Base-by-base conservation (phyloP, 2,329 filamentous ascomycete genomes). In the Kalaharituber pfeilii region DNA sequence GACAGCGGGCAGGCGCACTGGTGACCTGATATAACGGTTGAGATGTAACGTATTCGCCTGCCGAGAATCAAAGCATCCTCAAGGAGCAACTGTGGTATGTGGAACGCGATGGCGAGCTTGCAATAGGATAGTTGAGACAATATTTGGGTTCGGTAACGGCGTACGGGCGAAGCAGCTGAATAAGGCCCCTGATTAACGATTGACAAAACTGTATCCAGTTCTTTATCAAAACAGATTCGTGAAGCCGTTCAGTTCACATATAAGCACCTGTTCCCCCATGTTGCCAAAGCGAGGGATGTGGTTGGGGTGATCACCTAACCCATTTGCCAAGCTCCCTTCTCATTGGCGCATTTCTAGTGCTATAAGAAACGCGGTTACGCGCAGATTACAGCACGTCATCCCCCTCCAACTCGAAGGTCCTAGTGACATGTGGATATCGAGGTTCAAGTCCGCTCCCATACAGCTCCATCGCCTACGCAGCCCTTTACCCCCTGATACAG, bases 291-390 rank as follows among this genome's bases (percentile, higher is more conserved):
- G 42, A 47, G 42, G 42, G 42, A 47, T 47, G 15, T 22, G 11
- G 42, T 47, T 22, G 42, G n/a, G 42, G 42, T 25, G 42, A 20
- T 47, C 42, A 47, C 42, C 42, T 47, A 47, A 47, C 42, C 42
- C 42, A 47, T 47, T 25, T 25, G 42, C 42, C 42, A 47, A 47
- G 42, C 42, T 15, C 22, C 33, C 33, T 36, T 36, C 30, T 36
- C n/a, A 36, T 36, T 36, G 42, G 42, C 42, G 20, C 42, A 20
- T 11, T 1, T 9, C 11, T 9, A 20, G 42, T 20, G n/a, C n/a
- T 47, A 22, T 47, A 22, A 3, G 18, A 11, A 20, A 22, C 42
- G 42, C 42, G 42, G 13, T 15, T 6, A 39, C 20, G 33, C 42
- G 42, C 22, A 25, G 42, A 47, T 47, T 15, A 20, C 15, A 22